Base-by-base conservation (phyloP, 192 early-diverging fungal genomes). In the Linnemannia zychae region DNA sequence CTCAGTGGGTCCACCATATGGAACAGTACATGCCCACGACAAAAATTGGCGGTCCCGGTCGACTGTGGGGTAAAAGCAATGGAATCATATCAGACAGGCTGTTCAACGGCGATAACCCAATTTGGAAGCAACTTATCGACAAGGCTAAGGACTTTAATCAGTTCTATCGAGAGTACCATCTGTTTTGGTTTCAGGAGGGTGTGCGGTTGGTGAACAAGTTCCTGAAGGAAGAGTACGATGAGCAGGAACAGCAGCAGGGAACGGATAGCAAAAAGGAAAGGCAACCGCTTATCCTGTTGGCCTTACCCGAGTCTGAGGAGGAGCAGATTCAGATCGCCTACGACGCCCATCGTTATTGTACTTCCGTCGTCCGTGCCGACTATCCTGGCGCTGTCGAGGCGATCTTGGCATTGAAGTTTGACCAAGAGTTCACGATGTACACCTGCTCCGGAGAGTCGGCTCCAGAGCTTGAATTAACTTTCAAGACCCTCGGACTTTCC, bases 301-400 rank as follows among this genome's bases (percentile, higher is more conserved):
- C 37, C 1, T 46, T 71, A 3, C 76, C 81, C 9, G 81, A 77
- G 40, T 63, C 71, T 22, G 81, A 84, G 20, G 76, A 74, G 20
- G 76, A 77, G 13, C 53, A 65, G 20, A 57, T 74, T 31, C 37
- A 36, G 67, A 84, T 84, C 28, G 71, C 72, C 16, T 9, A 49
- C 3, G 53, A 68, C 22, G 72, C 67, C 7, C 76, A 78, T 37
- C 40, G 60, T 3, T 76, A 84, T 49, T 84, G 81, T 46, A 63
- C 65, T 13, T 22, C 65, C 1, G 67, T 44, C 6, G 81, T 71
- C 20, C 53, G 37, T 18, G 81, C 81, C 5, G 81, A 84, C 50
- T 70, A 53, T 33, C 81, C 81, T 2, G 81, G 81, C 22, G 81
- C 76, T 2, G 81, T 84, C 31, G 72, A 84, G 38, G 81, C 81